Conservation (phyloP, 768 basidiomycete species). For the Lyophyllum semitale region DNA sequence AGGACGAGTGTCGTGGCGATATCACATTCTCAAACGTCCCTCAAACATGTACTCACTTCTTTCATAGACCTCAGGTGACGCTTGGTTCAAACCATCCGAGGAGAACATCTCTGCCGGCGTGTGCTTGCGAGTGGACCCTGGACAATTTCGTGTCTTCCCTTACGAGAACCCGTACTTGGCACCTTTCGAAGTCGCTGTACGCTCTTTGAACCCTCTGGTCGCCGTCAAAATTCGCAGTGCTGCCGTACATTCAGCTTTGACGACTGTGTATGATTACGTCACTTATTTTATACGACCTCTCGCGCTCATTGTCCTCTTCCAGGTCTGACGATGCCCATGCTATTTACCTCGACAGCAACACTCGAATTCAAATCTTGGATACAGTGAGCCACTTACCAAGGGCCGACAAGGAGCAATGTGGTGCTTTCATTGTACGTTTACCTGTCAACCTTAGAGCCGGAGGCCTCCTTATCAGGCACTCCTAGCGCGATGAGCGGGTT, state of each 20-base stretch:
- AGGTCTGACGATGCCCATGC: conserved; percentile 61
- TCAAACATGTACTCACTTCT: neutral
- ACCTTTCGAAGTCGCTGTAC: conserved; percentile 82
- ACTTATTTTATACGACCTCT: neutral
- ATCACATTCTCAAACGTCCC: neutral
- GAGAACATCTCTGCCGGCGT: conserved; percentile 82
- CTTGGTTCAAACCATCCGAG: conserved; percentile 85
- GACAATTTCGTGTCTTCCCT: conserved; percentile 79
- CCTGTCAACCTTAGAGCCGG: neutral
- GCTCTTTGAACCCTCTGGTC: conserved; percentile 77
- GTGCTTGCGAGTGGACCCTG: conserved; percentile 68
- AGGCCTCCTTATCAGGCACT: conserved; percentile 9
- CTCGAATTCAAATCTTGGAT: conserved; percentile 85
- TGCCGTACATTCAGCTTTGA: conserved; percentile 77
- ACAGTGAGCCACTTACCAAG: conserved; percentile 64
- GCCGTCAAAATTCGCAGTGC: conserved; percentile 82
- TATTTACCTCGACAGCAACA: conserved; percentile 76
- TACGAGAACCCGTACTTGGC: conserved; percentile 81
- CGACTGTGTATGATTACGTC: conserved; percentile 53
- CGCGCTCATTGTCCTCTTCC: conserved; percentile 6
- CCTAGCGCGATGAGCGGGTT: conserved; percentile 79
- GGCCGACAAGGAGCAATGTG: conserved; percentile 91
- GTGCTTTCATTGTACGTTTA: conserved; percentile 75
- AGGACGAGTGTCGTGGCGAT: neutral
- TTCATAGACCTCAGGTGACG: conserved; percentile 72